Evolutionary conservation across 768 basidiomycete genomes (phyloP), one percentile per base, ranked within the genome.

Genomic region (Xerocomus potaroensis): DNA sequence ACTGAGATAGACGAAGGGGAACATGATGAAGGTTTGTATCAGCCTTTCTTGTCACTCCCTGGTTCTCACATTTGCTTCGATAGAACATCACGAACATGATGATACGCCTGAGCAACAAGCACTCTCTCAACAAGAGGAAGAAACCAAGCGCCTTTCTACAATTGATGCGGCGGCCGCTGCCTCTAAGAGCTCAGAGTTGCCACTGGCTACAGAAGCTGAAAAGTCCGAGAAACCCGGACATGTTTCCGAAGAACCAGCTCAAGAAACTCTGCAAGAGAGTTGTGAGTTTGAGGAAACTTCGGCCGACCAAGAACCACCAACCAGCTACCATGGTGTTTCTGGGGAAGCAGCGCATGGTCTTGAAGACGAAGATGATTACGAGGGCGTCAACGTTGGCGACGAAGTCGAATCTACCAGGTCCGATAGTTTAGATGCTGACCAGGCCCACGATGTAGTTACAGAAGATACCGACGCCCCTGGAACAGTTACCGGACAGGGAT

Each of bases 371-470:
- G 50, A 48, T 18, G 51, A 55, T 27, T 59, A 59, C 40, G 49
- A 55, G 24, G 55, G 36, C 29, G 46, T 49, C 16, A 53, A 57
- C 22, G 38, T 42, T 3, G 49, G 48, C 34, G 54, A 46, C 26
- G 62, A 61, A 41, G 56, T 51, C 12, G 49, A 51, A 42, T 53
- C 53, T 15, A 8, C 41, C 16, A 52, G 47, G 15, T 46, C 50
- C 16, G 59, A 62, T 5, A 47, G 24, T 32, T 51, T 64, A 14
- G 66, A 68, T 44, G 64, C 61, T 29, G 61, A 66, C 46, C 62
- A 53, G 35, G 54, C 60, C 32, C 66, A 70, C 23, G 57, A 45
- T 9, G 36, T 41, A 41, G 41, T 26, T 3, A 33, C 43, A 18
- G 51, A 55, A 41, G 68, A 65, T 48, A 61, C 56, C 2, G 59